Evolutionary conservation across 176 grass and related monocot genomes (phyloP).

Genomic region (Metroxylon sagu): DNA sequence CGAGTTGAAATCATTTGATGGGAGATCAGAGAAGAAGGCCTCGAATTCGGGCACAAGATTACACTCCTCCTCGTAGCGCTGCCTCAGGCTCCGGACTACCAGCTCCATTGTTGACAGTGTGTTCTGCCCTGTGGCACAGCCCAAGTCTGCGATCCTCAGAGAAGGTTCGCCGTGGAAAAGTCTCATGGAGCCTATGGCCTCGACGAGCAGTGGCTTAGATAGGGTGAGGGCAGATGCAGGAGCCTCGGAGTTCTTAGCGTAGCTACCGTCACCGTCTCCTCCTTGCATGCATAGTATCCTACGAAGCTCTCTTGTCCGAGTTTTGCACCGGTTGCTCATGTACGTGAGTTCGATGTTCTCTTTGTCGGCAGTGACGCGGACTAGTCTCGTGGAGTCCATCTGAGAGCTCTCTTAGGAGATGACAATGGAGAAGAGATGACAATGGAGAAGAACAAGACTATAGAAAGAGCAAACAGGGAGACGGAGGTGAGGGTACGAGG

Average conservation of each 20-base stretch:
- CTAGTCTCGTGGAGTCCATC: neutral
- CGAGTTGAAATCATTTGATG: conserved; percentile 33
- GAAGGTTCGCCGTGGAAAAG: neutral
- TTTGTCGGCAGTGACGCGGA: neutral
- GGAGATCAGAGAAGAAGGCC: conserved; percentile 33
- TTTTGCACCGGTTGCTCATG: neutral
- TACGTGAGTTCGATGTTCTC: neutral
- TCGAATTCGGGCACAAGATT: conserved; percentile 15
- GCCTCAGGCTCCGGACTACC: conserved; percentile 6
- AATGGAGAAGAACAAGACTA: too few relatives aligned
- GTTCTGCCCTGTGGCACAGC: conserved; percentile 31
- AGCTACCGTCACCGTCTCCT: conserved; percentile 1
- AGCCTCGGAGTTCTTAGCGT: conserved; percentile 4
- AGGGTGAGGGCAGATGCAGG: neutral
- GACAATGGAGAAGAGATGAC: too few relatives aligned
- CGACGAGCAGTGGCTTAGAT: neutral
- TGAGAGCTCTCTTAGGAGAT: too few relatives aligned
- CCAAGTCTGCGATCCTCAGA: conserved; percentile 20
- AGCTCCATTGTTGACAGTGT: conserved; percentile 16
- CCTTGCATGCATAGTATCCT: conserved; percentile 5
- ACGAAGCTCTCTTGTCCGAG: conserved; percentile 1
- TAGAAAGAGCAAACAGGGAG: too few relatives aligned
- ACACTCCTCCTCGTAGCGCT: neutral
- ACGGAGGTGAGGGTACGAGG: too few relatives aligned
- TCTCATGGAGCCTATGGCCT: neutral